Base-by-base conservation (phyloP, 1,284 basidiomycete species). In the Ganoderma sp. region DNA sequence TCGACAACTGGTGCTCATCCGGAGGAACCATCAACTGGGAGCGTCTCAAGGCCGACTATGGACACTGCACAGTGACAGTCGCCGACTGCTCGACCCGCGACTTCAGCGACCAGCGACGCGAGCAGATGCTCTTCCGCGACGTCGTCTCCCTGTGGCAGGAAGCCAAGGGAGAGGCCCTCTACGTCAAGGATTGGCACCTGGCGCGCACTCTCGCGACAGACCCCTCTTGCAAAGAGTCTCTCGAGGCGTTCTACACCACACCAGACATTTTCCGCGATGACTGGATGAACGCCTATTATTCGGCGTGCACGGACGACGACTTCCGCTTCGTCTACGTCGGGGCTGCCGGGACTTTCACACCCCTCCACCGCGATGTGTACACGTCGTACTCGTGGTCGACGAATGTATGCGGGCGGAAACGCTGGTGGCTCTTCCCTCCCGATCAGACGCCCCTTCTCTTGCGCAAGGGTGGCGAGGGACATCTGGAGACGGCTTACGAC, bases 351-450 rank as follows among this genome's bases (percentile, higher is more conserved):
- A 78, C 78, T 5, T 78, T 76, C 68, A 79, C 78, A 6, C 77
- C 78, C 28, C 72, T 78, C 3, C 78, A 79, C 54, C 74, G 77
- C 12, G 78, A 79, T 63, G 78, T 79, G 5, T 79, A 79, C 67
- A 73, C 77, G 19, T 78, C 77, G 58, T 79, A 78, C 69, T 78
- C 77, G 28, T 79, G 78, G 78, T 78, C 78, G 22, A 77, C 77
- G 34, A 79, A 79, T 60, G 64, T 79, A n/a, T 70, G 66, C 65
- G 78, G 77, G 3, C 65, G 76, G 41, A 79, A 79, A 66, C 73
- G 77, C n/a, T 79, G 78, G 78, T 78, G 77, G 76, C 74, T 79
- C 58, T 79, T 75, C 50, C 73, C 77, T 14, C 76, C 78, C 0
- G 75, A 74, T 8, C 75, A 78, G 61, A 79, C 78, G 8, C 61